phyloP scores from a whole-genome alignment of 2,329 filamentous ascomycete species.

The Rosellinia necatrix region DNA sequence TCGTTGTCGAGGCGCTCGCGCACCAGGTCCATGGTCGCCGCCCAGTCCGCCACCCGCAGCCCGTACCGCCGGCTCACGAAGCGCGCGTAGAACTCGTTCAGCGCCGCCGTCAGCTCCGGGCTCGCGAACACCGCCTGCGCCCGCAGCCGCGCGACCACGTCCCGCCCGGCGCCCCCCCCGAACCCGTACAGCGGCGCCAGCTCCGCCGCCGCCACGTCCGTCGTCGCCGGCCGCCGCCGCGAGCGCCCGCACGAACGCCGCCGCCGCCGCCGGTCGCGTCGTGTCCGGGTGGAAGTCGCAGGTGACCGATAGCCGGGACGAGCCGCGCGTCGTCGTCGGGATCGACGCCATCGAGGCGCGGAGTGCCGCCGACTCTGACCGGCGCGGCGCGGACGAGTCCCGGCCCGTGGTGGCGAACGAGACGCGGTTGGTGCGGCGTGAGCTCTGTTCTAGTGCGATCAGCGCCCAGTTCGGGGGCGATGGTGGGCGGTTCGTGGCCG shows the following conservation, averaged over 20 bases:
- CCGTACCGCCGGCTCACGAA: constrained; percentile 27
- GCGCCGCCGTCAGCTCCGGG: constrained; percentile 18
- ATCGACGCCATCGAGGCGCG: too few relatives aligned
- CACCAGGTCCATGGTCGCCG: constrained; percentile 13
- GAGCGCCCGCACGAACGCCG: constrained; percentile 25
- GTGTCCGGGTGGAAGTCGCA: constrained; percentile 18
- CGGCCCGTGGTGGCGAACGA: too few relatives aligned
- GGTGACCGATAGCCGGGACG: not conserved
- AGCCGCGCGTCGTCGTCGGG: too few relatives aligned
- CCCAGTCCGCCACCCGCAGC: constrained; percentile 27
- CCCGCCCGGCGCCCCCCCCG: constrained; percentile 12
- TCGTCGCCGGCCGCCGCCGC: constrained; percentile 24
- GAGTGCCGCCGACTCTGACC: too few relatives aligned
- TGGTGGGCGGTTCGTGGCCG: too few relatives aligned
- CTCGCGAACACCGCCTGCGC: constrained; percentile 32
- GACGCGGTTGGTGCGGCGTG: too few relatives aligned
- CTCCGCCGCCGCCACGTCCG: constrained; percentile 26
- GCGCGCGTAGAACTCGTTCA: constrained; percentile 31
- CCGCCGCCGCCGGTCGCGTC: constrained; percentile 25
- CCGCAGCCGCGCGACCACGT: constrained; percentile 24
- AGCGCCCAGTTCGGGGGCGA: too few relatives aligned
- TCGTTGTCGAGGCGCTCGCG: too few relatives aligned
- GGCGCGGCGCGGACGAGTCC: too few relatives aligned
- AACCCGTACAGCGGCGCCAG: constrained; percentile 34
- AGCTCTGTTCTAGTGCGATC: too few relatives aligned